A percentile compares a stretch with the other conserved stretches of the same genome.
phyloP scores from a whole-genome alignment of 176 grass and related monocot species.

The Dendrocalamus sinicus region DNA sequence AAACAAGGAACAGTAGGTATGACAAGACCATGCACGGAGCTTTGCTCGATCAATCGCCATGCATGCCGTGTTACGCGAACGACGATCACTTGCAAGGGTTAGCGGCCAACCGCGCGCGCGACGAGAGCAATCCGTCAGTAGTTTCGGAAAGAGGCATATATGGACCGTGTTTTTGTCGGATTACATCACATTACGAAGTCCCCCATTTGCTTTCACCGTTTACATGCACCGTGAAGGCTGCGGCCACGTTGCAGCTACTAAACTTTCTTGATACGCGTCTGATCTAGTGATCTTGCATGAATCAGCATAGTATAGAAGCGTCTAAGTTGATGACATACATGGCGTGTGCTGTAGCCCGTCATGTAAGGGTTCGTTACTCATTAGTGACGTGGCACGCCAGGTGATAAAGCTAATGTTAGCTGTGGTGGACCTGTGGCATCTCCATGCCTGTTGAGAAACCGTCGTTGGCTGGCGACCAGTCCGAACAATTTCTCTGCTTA shows the following conservation, averaged over 20 bases:
- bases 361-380: neutral
- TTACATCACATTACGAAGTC: neutral
- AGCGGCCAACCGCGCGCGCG: neutral
- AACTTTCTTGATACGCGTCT: neutral
- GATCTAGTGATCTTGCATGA: neutral
- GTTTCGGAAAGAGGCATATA: neutral
- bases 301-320: neutral
- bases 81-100: conserved; percentile 17
- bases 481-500: too few species aligned
- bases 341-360: neutral
- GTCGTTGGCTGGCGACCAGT: too few species aligned
- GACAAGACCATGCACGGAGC: conserved; percentile 25
- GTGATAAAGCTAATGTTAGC: neutral
- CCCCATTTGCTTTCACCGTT: neutral
- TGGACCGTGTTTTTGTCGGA: neutral
- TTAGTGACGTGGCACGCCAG: neutral
- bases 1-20: neutral
- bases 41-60: conserved; percentile 10
- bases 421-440: neutral
- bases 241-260: neutral
- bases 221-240: neutral
- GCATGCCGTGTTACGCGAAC: conserved; percentile 10
- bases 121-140: neutral
- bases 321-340: neutral
- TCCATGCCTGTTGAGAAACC: too few species aligned